Conservation (phyloP, 345 rosid species). For the Gynandropsis gynandra region DNA sequence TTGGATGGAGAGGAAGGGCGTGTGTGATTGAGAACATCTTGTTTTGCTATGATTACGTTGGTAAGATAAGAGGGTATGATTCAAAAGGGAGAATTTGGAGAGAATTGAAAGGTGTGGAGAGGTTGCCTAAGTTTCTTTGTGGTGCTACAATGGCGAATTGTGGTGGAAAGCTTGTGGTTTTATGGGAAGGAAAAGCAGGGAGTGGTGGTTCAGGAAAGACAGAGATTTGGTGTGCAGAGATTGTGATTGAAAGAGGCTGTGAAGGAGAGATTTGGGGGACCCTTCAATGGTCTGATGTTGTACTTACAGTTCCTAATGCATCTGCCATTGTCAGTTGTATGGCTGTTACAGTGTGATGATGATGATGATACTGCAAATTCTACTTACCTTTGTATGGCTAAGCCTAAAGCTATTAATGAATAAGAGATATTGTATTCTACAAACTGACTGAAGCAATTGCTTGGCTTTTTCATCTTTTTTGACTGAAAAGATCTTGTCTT, state of each 20-base stretch:
- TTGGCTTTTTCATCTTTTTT: too few relatives aligned
- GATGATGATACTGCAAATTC: too few relatives aligned
- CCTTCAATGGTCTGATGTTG: conserved; percentile 48
- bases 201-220: conserved; percentile 32
- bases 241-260: conserved; percentile 42
- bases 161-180: conserved; percentile 75
- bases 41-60: conserved; percentile 80
- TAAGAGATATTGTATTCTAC: too few relatives aligned
- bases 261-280: conserved; percentile 60
- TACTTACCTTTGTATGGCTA: too few relatives aligned
- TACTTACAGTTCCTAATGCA: conserved; percentile 42
- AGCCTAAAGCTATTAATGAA: too few relatives aligned
- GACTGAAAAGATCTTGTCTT: too few relatives aligned
- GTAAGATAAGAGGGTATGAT: conserved; percentile 80
- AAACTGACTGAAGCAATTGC: too few relatives aligned
- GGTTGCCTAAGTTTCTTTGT: conserved; percentile 56
- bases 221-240: conserved; percentile 77
- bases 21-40: conserved; percentile 60
- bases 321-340: conserved; percentile 62
- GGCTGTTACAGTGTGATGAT: conserved; percentile 47
- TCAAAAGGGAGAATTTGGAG: conserved; percentile 45
- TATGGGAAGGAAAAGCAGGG: conserved; percentile 58
- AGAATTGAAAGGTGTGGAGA: conserved; percentile 53
- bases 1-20: conserved; percentile 86
- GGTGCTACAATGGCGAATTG: conserved; percentile 75